A percentile compares a stretch with the other conserved stretches of the same genome.
These are phyloP conservation scores for Solanum commersonii DNA, from an alignment of 257 asterid genomes.

Conservation along the genomic window DNA sequence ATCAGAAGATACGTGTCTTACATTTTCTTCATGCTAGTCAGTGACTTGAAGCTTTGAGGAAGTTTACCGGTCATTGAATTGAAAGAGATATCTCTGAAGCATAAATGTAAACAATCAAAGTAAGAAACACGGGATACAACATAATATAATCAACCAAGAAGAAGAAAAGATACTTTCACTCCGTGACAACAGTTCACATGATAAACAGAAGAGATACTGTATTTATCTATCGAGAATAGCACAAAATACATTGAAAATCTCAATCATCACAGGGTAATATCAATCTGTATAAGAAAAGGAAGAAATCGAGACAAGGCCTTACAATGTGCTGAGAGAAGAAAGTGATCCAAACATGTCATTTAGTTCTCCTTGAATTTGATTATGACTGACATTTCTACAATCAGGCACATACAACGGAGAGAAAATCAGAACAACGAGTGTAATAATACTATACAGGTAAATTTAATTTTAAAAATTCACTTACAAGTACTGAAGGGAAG, in stretches of 20 bases:
- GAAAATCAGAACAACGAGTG: background rate
- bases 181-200: background rate
- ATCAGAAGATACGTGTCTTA: slow-evolving; percentile 24
- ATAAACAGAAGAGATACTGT: background rate
- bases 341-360: slow-evolving; percentile 45
- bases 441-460: background rate
- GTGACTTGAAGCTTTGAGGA: slow-evolving; percentile 61
- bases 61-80: slow-evolving; percentile 62
- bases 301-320: slow-evolving; percentile 20
- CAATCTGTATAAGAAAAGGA: background rate
- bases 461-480: slow-evolving; percentile 9
- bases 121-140: background rate
- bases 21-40: slow-evolving; percentile 50
- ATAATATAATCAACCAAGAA: background rate
- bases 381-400: slow-evolving; percentile 69
- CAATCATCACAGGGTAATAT: background rate
- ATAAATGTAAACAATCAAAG: slow-evolving; percentile 3
- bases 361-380: slow-evolving; percentile 58
- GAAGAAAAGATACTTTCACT: background rate
- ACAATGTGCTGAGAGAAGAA: slow-evolving; percentile 67
- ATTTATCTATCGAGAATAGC: background rate
- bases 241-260: background rate
- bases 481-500: slow-evolving; percentile 63
- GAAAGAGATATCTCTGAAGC: slow-evolving; percentile 75
- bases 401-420: background rate